phyloP scores from a whole-genome alignment of 768 basidiomycete species.

The Heimioporus sp. region DNA sequence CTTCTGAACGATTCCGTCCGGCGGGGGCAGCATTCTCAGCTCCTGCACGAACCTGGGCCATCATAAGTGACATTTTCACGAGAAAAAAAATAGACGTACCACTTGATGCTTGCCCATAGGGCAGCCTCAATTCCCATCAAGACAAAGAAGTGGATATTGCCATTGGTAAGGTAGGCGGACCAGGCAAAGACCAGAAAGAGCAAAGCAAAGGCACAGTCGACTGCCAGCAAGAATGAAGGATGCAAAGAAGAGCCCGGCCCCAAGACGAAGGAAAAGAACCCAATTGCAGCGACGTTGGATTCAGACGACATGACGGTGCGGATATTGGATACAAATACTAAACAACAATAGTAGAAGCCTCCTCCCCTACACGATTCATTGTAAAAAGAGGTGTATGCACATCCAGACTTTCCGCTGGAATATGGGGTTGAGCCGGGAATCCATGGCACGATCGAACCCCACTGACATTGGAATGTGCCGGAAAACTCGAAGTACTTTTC shows the following conservation, averaged over 20 bases:
- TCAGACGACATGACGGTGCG: conserved; percentile 18
- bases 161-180: conserved; percentile 58
- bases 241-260: conserved; percentile 76
- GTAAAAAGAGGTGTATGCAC: conserved; percentile 4
- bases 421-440: not conserved
- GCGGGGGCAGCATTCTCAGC: conserved; percentile 39
- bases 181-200: conserved; percentile 59
- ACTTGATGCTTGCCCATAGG: conserved; percentile 80
- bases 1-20: conserved; percentile 16
- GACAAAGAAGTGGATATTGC: conserved; percentile 65
- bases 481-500: conserved; percentile 58
- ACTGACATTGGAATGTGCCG: conserved; percentile 45
- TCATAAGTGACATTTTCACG: conserved; percentile 5
- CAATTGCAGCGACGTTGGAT: conserved; percentile 8
- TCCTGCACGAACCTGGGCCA: conserved; percentile 65
- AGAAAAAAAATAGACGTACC: conserved; percentile 42
- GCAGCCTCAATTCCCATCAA: conserved; percentile 64
- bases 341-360: conserved; percentile 9
- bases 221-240: conserved; percentile 60
- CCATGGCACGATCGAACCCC: not conserved
- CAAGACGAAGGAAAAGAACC: conserved; percentile 57
- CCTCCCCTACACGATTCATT: conserved; percentile 11
- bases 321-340: conserved; percentile 14
- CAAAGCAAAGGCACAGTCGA: conserved; percentile 58
- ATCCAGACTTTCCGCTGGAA: conserved; percentile 12